Evolutionary conservation across 2,329 filamentous ascomycete genomes (phyloP).

Genomic region (Knufia petricola): DNA sequence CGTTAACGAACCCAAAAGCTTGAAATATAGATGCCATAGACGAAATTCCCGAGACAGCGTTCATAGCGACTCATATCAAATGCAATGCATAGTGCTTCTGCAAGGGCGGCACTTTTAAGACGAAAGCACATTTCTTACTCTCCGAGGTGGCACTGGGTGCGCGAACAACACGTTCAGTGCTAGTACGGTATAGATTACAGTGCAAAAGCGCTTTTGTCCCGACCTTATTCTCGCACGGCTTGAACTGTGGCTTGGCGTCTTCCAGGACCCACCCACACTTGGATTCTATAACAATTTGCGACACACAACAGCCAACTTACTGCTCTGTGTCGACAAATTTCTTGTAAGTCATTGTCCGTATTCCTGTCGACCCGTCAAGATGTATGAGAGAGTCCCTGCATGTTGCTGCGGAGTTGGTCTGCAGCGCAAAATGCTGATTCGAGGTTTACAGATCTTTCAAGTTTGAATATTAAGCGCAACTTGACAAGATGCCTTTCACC

Average conservation of each 20-base stretch:
- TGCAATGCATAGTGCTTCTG: not conserved
- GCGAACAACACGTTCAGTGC: too few species aligned
- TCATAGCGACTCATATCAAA: not conserved
- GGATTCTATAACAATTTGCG: not conserved
- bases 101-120: too few species aligned
- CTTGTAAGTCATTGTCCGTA: not conserved
- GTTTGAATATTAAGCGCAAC: slow-evolving; percentile 1
- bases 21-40: not conserved
- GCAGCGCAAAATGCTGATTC: slow-evolving; percentile 99
- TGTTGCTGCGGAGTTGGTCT: slow-evolving; percentile 94
- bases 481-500: slow-evolving; percentile 53
- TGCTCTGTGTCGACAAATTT: slow-evolving; percentile 5
- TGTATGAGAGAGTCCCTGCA: slow-evolving; percentile 63
- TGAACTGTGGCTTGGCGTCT: too few species aligned
- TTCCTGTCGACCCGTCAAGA: slow-evolving; percentile 12
- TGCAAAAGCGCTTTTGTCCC: too few species aligned
- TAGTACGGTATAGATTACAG: too few species aligned
- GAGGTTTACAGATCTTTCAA: slow-evolving; percentile 37
- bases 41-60: not conserved
- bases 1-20: slow-evolving; percentile 3
- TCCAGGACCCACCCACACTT: too few species aligned
- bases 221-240: too few species aligned
- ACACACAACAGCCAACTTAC: not conserved
- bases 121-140: too few species aligned
- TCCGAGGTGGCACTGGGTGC: too few species aligned